Base-by-base conservation (phyloP, 306 rosid species). In the Cicer bijugum region DNA sequence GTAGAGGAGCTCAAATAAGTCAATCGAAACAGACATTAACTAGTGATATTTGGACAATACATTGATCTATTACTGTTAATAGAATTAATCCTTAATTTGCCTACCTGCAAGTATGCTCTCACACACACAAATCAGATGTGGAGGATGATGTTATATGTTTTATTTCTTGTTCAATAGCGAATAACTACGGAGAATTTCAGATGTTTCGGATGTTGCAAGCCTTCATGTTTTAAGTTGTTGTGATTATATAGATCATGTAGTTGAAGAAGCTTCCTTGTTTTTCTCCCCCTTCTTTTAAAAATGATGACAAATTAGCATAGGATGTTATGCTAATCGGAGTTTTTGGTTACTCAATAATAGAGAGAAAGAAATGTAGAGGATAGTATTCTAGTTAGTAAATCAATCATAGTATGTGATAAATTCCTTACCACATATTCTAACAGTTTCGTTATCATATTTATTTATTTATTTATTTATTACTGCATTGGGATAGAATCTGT, bases 21-120 rank as follows among this genome's bases (percentile, higher is more conserved):
- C 35, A 28, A 28, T 28, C 5, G 5, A 28, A 4, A 28, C 35
- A 28, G 35, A 28, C 35, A 4, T 28, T 28, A 4, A 47, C 7
- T 47, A 47, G 6, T 12, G 52, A 5, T 12, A 1, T 12, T 47
- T 14, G 7, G 16, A 12, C 52, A 47, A 47, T 47, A 47, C 1
- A 7, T 47, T 71, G 16, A 69, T 43, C 28, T 33, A 5, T 76
- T 52, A 52, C 72, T 20, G 50, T 71, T 73, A 66, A 55, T n/a
- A 4, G 63, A 71, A 33, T 42, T 56, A 51, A 50, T 76, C 45
- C 42, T 40, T 60, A 44, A 45, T 69, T 35, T 44, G 20, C 7
- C 43, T 28, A 14, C 50, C 12, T 52, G 40, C 12, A 35, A 57
- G 20, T 33, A 45, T 58, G 68, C 52, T 67, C 23, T 57, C 56